These are phyloP conservation scores for Schizosaccharomyces osmophilus DNA, from an alignment of 805 yeast species.

Conservation along the genomic window DNA sequence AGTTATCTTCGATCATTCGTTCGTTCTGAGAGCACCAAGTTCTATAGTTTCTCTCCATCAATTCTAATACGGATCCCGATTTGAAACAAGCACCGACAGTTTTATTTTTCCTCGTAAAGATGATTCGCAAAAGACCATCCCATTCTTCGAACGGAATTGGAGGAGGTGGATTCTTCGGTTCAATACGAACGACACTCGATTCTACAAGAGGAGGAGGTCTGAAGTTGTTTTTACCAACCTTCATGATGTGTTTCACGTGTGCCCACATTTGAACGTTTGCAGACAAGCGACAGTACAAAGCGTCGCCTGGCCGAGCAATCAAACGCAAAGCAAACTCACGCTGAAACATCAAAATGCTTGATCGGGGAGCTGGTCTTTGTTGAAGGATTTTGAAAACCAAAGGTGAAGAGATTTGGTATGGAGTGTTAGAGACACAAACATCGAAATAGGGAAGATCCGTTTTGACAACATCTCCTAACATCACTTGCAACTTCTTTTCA, in stretches of 20 bases:
- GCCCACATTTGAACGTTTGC: slow-evolving; percentile 99
- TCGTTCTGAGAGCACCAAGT: slow-evolving; percentile 38
- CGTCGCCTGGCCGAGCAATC: slow-evolving; percentile 89
- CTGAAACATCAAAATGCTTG: slow-evolving; percentile 89
- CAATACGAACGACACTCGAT: slow-evolving; percentile 82
- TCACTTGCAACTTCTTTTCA: slow-evolving; percentile 71
- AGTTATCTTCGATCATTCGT: slow-evolving; percentile 15
- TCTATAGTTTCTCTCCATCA: slow-evolving; percentile 70
- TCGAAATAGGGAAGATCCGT: slow-evolving; percentile 86
- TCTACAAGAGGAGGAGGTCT: slow-evolving; percentile 98
- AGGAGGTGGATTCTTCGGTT: slow-evolving; percentile 83
- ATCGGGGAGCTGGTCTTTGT: slow-evolving; percentile 84
- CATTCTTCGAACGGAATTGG: slow-evolving; percentile 80
- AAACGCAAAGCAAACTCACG: slow-evolving; percentile 86
- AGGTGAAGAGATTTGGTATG: slow-evolving; percentile 92
- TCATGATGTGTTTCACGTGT: slow-evolving; percentile 94
- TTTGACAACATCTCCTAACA: slow-evolving; percentile 89
- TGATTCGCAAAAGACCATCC: slow-evolving; percentile 84
- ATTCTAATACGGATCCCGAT: slow-evolving; percentile 50
- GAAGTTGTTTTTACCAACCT: slow-evolving; percentile 88
- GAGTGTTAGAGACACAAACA: slow-evolving; percentile 88
- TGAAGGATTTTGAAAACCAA: slow-evolving; percentile 75
- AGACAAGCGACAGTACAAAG: slow-evolving; percentile 71
- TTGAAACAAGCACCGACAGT: slow-evolving; percentile 84
- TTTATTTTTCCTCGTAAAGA: slow-evolving; percentile 74